Base-by-base conservation (phyloP, 306 rosid species). In the Ceratonia siliqua region DNA sequence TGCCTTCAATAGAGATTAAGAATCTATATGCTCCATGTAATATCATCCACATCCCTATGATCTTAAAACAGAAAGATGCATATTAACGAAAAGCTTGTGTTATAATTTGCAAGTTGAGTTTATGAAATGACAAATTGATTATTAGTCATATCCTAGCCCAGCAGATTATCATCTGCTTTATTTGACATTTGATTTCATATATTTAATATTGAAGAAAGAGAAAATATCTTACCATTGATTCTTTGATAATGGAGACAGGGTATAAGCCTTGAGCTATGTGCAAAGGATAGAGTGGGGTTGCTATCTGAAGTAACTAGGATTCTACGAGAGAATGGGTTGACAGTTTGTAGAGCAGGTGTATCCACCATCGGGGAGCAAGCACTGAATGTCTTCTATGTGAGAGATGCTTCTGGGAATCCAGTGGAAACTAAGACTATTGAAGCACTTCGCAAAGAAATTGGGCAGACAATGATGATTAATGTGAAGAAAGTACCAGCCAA, bases 271-370 rank as follows among this genome's bases (percentile, higher is more conserved):
- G 96, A 92, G 82, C 86, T 90, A 20, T 88, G 92, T 59, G 92
- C 96, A 55, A 88, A 92, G 76, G 94, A 88, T 48, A 85, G 91
- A 59, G 92, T 89, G 42, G 95, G 97, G 0, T 73, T 91, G 81
- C 78, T 91, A 41, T 91, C 97, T 0, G 95, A 89, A 78, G 97
- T 89, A 38, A 91, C 97, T 27, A 84, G 96, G 87, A 81, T 90
- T 58, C 84, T 90, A 70, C n/a, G 97, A 76, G 97, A 91, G 88
- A 86, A 89, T 72, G 97, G 97, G 1, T 62, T 91, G 68, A 68
- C 91, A 36, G 96, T 90, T 15, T 76, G 88, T 35, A 85, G 96
- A 76, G 97, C 96, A 25, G 96, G 91, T 3, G 86, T 91, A 36
- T 78, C 98, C 22, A 90, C 98, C 2, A 68, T 88, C 6, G 93